Base-by-base conservation (phyloP, 257 asterid species). In the Agastache rugosa region DNA sequence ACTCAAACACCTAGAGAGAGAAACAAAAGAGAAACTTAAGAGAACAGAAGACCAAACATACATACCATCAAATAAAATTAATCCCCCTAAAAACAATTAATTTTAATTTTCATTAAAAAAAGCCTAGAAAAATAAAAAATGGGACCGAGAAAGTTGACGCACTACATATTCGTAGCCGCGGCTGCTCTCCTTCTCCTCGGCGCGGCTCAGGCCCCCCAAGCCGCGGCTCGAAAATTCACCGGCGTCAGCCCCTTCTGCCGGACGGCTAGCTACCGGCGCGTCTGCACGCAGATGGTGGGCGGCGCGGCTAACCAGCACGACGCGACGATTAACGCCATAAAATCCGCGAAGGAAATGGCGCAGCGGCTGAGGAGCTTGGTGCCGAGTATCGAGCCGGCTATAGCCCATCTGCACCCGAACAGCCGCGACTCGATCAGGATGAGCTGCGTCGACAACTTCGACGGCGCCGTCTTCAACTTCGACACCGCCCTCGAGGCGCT, bases 221-320 rank as follows among this genome's bases (percentile, higher is more conserved):
- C 72, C 2, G 78, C 53, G 64, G 84, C 76, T 63, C 75, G 84
- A 2, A 76, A 54, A 11, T 77, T 39, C 79, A 6, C 15, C 37
- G 85, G 79, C 60, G 59, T 84, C 16, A 87, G 72, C 83, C 69
- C 65, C 0, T 85, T 81, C 71, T 87, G 92, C 84, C 72, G 78
- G n/a, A 70, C 84, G 7, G 76, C 89, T 19, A 78, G 55, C 65
- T 39, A 75, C 84, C 75, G 77, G 62, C 63, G 19, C 8, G 51
- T 79, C 2, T 87, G 92, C 88, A 79, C 65, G 0, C 19, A 17
- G 8, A 79, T 85, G 83, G 88, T 85, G 56, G 61, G 50, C 15
- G 83, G 77, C 17, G 88, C 89, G 3, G 53, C 71, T 11, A 79
- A 22, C 72, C 12, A 31, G 65, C 73, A 68, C 8, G 85, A 83